phyloP scores from a whole-genome alignment of 2,329 filamentous ascomycete genomes.

The Tolypocladium nubicola region DNA sequence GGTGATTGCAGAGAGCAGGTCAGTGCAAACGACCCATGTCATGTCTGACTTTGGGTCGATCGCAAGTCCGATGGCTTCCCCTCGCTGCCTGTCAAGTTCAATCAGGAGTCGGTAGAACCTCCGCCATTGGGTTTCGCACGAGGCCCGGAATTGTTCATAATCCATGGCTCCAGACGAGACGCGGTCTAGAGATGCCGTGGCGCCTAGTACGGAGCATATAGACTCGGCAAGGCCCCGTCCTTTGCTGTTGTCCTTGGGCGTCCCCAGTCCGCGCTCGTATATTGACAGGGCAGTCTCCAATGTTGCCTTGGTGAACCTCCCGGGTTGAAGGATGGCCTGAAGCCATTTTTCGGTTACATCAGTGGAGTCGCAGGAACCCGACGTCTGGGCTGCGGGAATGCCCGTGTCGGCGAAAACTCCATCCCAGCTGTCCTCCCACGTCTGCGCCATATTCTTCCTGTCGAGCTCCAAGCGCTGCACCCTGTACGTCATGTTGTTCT shows the following conservation, averaged over 20 bases:
- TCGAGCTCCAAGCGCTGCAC: constrained; percentile 65
- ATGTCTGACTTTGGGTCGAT: constrained; percentile 61
- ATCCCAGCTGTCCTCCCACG: constrained; percentile 62
- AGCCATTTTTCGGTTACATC: constrained; percentile 81
- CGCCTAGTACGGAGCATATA: constrained; percentile 61
- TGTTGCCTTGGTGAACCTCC: constrained; percentile 67
- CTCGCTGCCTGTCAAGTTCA: constrained; percentile 77
- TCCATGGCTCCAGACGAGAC: constrained; percentile 56
- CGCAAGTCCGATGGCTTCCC: constrained; percentile 69
- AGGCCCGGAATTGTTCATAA: constrained; percentile 61
- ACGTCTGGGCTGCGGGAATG: constrained; percentile 40
- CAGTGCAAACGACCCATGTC: constrained; percentile 77
- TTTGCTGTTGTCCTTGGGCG: constrained; percentile 24
- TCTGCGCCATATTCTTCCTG: constrained; percentile 48
- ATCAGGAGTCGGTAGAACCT: constrained; percentile 78
- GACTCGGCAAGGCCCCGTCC: constrained; percentile 61
- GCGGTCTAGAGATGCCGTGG: constrained; percentile 55
- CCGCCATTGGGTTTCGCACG: constrained; percentile 77
- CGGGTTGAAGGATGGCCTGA: constrained; percentile 70
- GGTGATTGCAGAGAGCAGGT: constrained; percentile 68
- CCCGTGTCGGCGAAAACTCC: constrained; percentile 52
- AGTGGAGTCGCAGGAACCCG: constrained; percentile 52
- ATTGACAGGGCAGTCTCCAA: constrained; percentile 76
- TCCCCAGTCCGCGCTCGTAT: constrained; percentile 56
- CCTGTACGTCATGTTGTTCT: constrained; percentile 71